Percentiles rank a stretch among this genome's conserved stretches.
Conservation (phyloP, 192 early-diverging fungal species). For the Jimgerdemannia flammicorona region DNA sequence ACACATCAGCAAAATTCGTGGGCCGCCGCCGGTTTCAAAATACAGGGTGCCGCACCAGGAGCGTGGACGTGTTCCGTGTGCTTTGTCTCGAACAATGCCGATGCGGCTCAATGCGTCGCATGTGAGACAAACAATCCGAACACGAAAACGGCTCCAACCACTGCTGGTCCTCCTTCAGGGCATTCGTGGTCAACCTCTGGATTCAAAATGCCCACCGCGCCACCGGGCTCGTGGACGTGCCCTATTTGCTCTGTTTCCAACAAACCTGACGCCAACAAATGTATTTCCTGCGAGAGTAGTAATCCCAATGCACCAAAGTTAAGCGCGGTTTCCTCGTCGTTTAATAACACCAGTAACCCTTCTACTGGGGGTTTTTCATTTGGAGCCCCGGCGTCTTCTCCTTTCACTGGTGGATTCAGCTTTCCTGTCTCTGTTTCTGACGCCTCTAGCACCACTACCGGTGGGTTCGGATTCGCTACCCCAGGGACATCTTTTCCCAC, state of each 20-base stretch:
- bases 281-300: neutral
- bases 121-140: neutral
- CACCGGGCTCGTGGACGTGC: neutral
- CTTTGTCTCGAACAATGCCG: neutral
- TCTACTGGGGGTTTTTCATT: neutral
- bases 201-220: neutral
- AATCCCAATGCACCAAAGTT: constrained; percentile 8
- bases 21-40: neutral
- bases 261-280: neutral
- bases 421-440: constrained; percentile 4
- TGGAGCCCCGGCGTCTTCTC: neutral
- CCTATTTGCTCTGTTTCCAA: neutral
- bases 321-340: neutral
- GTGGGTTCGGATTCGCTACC: neutral
- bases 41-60: neutral
- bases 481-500: too few relatives aligned
- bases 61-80: constrained; percentile 1
- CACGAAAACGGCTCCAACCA: neutral
- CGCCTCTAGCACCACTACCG: neutral
- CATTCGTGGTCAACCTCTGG: neutral
- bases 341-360: neutral
- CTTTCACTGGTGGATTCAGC: neutral
- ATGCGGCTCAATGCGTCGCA: neutral
- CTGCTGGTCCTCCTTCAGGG: neutral
- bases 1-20: neutral